Base-by-base conservation (phyloP, 192 early-diverging fungal species). In the Paraglomus brasilianum region DNA sequence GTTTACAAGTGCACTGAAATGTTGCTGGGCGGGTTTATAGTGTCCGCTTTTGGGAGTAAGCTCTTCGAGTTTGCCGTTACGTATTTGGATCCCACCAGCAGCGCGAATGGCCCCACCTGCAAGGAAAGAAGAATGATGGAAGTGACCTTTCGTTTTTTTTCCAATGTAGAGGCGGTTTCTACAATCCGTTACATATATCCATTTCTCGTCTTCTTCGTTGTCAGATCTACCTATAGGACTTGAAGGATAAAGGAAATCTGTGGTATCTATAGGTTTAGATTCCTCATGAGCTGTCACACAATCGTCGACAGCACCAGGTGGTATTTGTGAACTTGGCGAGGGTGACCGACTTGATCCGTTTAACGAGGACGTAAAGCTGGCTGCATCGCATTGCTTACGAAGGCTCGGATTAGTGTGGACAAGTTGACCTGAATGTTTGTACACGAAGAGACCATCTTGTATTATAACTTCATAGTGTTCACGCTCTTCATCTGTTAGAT, bases 21-120 rank as follows among this genome's bases (percentile, higher is more conserved):
- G 78, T 15, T 70, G 21, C 57, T 77, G 75, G 1, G 57, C 59
- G 8, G 78, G 78, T 22, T 76, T 71, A 21, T 80, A 80, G 45
- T 80, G 78, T 47, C 78, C 78, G n/a, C 73, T 75, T 49, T 77
- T 80, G 0, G 78, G 78, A 51, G 71, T 80, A 22, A 80, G 74
- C 56, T 80, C 76, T 57, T 77, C 30, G 11, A 80, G 45, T 40
- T 70, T 69, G 8, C 78, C 78, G 13, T 51, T 17, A 15, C 71
- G 66, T 19, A 77, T 62, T 21, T 73, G 48, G 15, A 80, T 75
- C 7, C 75, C 78, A 7, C 78, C 78, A 8, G 78, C 78, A 21
- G 78, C 73, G 41, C 71, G 53, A 21, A 80, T 74, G 0, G 75
- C 74, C 0, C 75, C 78, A 0, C 78, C 78, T 0, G 73, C 73